Base-by-base conservation (phyloP, 805 yeast genomes). In the Candida ulmi region DNA sequence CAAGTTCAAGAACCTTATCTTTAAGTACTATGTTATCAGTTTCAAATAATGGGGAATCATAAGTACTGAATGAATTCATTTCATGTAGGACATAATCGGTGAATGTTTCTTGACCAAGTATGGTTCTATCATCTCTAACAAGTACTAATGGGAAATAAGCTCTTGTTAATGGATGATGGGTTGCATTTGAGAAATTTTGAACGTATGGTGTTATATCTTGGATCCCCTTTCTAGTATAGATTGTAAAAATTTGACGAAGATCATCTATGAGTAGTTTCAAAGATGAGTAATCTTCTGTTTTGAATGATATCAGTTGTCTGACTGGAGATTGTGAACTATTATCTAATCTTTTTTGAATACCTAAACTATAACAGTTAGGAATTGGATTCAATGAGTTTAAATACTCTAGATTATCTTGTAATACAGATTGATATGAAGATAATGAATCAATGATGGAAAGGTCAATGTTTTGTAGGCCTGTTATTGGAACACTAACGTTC, bases 111-210 rank as follows among this genome's bases (percentile, higher is more conserved):
- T 64, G 65, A 0, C 88, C 90, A 18, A 80, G 48, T 2, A 84
- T 63, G 1, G 78, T 63, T 38, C 70, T 71, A 54, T 82, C 80
- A 51, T 82, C 85, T 43, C 87, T 63, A 8, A 83, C 64, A 18
- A 82, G 61, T 50, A 73, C 78, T 17, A 81, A 60, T 39, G 82
- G 86, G 48, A 80, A 71, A 11, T 80, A 49, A 2, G 84, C 83
- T 43, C 90, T 68, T 2, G 81, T 70, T n/a, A 84, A 36, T 2
- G 62, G 63, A 48, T 66, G 70, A 35, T 65, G 70, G 5, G 47
- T 37, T 2, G 50, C 38, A 31, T 61, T 54, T 29, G 64, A 60
- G 46, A 67, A 66, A 38, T 58, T 57, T 13, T 42, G 38, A 0
- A 65, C 61, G 45, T 59, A 65, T 29, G 56, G 57, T 3, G 55